Evolutionary conservation across 805 yeast species (phyloP), one percentile per base, ranked within the genome.

Genomic region (Priceomyces fermenticarens): DNA sequence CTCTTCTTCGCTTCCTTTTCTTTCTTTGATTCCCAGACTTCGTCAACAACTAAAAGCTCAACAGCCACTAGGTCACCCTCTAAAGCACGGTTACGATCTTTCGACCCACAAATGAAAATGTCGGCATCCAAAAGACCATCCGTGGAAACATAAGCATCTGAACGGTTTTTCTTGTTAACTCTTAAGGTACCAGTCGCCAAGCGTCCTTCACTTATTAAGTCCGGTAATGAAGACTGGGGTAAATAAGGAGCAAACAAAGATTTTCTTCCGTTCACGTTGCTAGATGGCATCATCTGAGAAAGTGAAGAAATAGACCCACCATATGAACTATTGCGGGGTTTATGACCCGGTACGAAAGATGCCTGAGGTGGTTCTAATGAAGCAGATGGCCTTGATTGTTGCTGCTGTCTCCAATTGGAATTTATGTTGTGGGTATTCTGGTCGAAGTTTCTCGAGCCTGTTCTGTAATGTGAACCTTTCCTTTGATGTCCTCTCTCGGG

Each of bases 61-160:
- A 93, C 90, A 0, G 99, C 99, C 30, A 93, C 99, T 38, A 88
- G 69, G 61, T 93, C 99, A 42, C 97, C 97, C 64, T 93, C 99
- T 40, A 93, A 70, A 2, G 99, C 98, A 60, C 99, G 82, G 64
- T 93, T 93, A 62, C 99, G 85, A 65, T 93, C 99, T 62, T 93
- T 93, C 9, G 98, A 90, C 9, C 99, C 99, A 70, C 98, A 93
- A 50, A 93, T 93, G 58, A 89, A 93, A 46, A 93, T 88, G 63
- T 93, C 99, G 0, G 99, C 95, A 63, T 93, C 99, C 47, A 93
- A 75, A 26, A 90, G 76, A 1, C 97, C 97, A 60, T 90, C 97
- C 0, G 98, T 91, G 5, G 96, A 81, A n/a, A 93, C 98, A 65
- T 95, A 93, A 0, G 99, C 99, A 65, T 93, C 98, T 1, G 97